Conservation (phyloP, 805 yeast species). For the Tetrapisispora nanseiensis region DNA sequence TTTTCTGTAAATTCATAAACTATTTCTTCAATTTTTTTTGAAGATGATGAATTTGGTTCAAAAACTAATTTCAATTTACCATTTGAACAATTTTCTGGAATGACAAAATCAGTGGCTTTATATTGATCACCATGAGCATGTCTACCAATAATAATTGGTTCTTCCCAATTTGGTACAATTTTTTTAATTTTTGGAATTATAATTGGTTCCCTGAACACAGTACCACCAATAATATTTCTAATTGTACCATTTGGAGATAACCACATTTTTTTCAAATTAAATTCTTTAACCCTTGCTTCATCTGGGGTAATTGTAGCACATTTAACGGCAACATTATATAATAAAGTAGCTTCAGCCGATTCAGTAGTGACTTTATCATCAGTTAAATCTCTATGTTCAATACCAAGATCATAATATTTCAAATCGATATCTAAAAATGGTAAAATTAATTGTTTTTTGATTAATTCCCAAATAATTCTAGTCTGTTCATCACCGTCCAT, state of each 20-base stretch:
- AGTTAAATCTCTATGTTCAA: slow-evolving; percentile 78
- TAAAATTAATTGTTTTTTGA: slow-evolving; percentile 72
- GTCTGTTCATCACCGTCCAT: slow-evolving; percentile 98
- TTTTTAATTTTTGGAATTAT: slow-evolving; percentile 84
- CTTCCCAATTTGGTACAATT: slow-evolving; percentile 83
- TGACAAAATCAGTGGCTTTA: slow-evolving; percentile 78
- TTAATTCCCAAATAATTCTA: slow-evolving; percentile 87
- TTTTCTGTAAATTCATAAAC: slow-evolving; percentile 44
- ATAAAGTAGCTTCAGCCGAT: slow-evolving; percentile 80
- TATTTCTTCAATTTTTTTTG: slow-evolving; percentile 26
- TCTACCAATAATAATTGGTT: slow-evolving; percentile 94
- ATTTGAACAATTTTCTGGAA: slow-evolving; percentile 44
- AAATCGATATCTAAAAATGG: slow-evolving; percentile 84
- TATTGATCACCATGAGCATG: slow-evolving; percentile 97
- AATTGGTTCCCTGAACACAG: slow-evolving; percentile 94
- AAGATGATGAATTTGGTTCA: slow-evolving; percentile 39
- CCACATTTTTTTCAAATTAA: slow-evolving; percentile 92
- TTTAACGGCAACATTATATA: slow-evolving; percentile 88
- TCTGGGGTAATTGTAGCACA: slow-evolving; percentile 99
- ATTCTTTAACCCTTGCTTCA: slow-evolving; percentile 90
- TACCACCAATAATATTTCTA: slow-evolving; percentile 91
- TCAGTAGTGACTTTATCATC: slow-evolving; percentile 82
- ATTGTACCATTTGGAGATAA: slow-evolving; percentile 94
- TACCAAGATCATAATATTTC: slow-evolving; percentile 85
- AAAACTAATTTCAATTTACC: slow-evolving; percentile 73